phyloP scores from a whole-genome alignment of 2,329 filamentous ascomycete species.

The Fusarium buxicola region DNA sequence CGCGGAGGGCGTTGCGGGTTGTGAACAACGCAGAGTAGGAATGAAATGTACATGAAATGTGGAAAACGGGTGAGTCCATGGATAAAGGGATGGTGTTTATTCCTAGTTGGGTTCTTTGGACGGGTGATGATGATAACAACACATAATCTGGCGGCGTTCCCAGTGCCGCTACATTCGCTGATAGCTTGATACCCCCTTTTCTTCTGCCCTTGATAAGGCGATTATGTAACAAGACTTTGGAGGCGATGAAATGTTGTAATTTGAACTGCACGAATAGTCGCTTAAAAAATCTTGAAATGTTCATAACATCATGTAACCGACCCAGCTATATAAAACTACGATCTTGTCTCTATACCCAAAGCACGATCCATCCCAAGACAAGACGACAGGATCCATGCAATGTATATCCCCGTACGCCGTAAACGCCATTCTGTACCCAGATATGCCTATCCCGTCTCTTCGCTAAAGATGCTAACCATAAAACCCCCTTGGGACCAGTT shows the following conservation, averaged over 20 bases:
- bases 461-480: slow-evolving; percentile 34
- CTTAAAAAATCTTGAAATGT: slow-evolving; percentile 3
- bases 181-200: slow-evolving; percentile 44
- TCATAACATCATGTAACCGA: slow-evolving; percentile 28
- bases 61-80: not conserved
- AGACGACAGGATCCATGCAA: not conserved
- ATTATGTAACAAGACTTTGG: slow-evolving; percentile 6
- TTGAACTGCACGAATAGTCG: not conserved
- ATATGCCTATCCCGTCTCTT: slow-evolving; percentile 28
- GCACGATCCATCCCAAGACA: not conserved
- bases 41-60: not conserved
- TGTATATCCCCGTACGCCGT: slow-evolving; percentile 17
- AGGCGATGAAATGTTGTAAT: not conserved
- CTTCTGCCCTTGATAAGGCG: not conserved
- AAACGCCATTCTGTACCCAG: slow-evolving; percentile 24
- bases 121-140: slow-evolving; percentile 33
- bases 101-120: slow-evolving; percentile 1
- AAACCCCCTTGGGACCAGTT: slow-evolving; percentile 1
- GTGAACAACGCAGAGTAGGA: slow-evolving; percentile 64
- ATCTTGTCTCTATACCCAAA: slow-evolving; percentile 1
- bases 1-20: slow-evolving; percentile 74
- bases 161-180: slow-evolving; percentile 37
- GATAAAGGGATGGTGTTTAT: slow-evolving; percentile 9
- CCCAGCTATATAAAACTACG: slow-evolving; percentile 1
- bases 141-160: slow-evolving; percentile 13